phyloP scores from a whole-genome alignment of 371 early-diverging fungal genomes.

The Mortierella sp. region DNA sequence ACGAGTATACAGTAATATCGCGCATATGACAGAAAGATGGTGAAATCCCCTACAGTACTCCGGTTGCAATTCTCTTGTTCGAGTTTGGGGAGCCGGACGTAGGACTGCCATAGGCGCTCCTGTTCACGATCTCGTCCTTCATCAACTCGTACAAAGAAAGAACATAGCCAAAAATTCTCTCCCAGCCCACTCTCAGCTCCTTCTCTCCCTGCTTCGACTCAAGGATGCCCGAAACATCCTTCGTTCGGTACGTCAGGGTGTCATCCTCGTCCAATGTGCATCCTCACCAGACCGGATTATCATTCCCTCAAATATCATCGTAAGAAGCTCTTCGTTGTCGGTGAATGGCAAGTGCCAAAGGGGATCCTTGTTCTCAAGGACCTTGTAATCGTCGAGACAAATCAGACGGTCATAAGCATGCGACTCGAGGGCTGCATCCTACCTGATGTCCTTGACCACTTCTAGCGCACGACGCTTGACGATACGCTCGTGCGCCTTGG shows the following conservation, averaged over 20 bases:
- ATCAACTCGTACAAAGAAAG: slow-evolving; percentile 16
- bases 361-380: slow-evolving; percentile 4
- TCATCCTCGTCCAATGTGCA: slow-evolving; percentile 18
- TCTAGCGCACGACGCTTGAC: slow-evolving; percentile 5
- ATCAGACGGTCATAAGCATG: slow-evolving; percentile 8
- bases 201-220: neutral
- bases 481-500: slow-evolving; percentile 11
- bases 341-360: slow-evolving; percentile 5
- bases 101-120: neutral
- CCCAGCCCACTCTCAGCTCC: slow-evolving; percentile 2
- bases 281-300: slow-evolving; percentile 7
- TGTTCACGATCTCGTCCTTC: slow-evolving; percentile 15
- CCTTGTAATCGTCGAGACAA: slow-evolving; percentile 1
- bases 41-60: too few relatives aligned
- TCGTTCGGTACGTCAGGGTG: slow-evolving; percentile 11
- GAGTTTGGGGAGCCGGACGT: too few relatives aligned
- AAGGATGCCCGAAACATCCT: slow-evolving; percentile 5
- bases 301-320: neutral
- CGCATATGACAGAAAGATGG: too few relatives aligned
- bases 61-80: too few relatives aligned
- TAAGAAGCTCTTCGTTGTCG: neutral
- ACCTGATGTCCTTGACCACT: slow-evolving; percentile 9
- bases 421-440: neutral
- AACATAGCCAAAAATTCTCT: slow-evolving; percentile 20
- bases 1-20: too few relatives aligned